Evolutionary conservation across 306 rosid species (phyloP).

Genomic region (Cyamopsis tetragonoloba): DNA sequence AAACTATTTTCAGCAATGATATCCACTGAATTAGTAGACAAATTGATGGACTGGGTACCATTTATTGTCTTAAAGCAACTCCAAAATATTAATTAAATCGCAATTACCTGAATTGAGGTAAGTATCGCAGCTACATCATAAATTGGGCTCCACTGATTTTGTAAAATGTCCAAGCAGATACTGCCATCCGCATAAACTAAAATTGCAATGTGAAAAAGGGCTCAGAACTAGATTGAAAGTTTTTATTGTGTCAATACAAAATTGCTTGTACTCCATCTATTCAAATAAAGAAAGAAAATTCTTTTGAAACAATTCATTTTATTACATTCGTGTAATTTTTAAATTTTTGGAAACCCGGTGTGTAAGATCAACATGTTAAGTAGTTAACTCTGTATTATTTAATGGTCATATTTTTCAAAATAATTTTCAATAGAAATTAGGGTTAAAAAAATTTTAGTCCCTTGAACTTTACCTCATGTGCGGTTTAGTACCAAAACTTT

Average conservation of each 20-base stretch:
- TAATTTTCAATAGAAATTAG: not conserved
- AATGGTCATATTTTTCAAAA: not conserved
- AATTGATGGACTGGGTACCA: not conserved
- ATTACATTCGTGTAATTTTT: not conserved
- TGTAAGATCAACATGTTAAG: not conserved
- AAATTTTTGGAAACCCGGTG: not conserved
- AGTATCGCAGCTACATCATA: constrained; percentile 98
- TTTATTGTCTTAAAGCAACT: not conserved
- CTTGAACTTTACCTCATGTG: too few species aligned
- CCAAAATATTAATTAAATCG: constrained; percentile 8
- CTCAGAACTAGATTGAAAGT: constrained; percentile 24
- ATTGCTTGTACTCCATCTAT: not conserved
- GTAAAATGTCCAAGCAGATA: constrained; percentile 93
- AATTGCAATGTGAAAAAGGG: constrained; percentile 22
- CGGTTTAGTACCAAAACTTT: too few species aligned
- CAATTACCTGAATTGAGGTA: constrained; percentile 89
- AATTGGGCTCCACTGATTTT: constrained; percentile 98
- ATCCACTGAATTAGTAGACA: not conserved
- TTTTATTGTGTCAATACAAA: not conserved
- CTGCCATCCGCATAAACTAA: constrained; percentile 99
- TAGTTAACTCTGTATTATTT: not conserved
- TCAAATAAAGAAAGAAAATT: not conserved
- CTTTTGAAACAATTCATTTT: not conserved
- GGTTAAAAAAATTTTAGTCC: too few species aligned
- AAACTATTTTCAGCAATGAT: not conserved